phyloP scores from a whole-genome alignment of 305 asterid genomes.

The Plantago coronopus region DNA sequence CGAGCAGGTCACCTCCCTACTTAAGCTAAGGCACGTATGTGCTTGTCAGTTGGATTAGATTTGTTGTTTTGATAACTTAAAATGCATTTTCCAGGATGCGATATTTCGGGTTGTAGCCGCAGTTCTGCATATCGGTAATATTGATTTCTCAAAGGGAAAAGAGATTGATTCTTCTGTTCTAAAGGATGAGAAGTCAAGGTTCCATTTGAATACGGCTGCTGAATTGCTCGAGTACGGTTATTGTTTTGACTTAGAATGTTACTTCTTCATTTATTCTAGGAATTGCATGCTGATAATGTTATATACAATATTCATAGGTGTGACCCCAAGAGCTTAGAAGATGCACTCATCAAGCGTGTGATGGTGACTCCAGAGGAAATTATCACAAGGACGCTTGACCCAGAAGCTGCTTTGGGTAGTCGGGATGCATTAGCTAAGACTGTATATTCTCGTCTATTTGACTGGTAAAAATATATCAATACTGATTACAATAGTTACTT shows the following conservation, averaged over 20 bases:
- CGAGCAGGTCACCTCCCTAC: slow-evolving; percentile 68
- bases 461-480: slow-evolving; percentile 55
- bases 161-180: slow-evolving; percentile 95
- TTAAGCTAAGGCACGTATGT: slow-evolving; percentile 3
- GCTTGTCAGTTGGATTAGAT: neutral
- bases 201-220: slow-evolving; percentile 82
- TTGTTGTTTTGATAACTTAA: slow-evolving; percentile 20
- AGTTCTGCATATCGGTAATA: slow-evolving; percentile 93
- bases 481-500: slow-evolving; percentile 19
- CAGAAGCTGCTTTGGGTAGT: slow-evolving; percentile 93
- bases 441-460: slow-evolving; percentile 81
- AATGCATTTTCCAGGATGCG: slow-evolving; percentile 62
- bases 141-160: slow-evolving; percentile 89
- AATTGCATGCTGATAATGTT: slow-evolving; percentile 22
- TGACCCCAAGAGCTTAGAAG: slow-evolving; percentile 94
- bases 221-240: slow-evolving; percentile 78
- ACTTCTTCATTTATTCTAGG: slow-evolving; percentile 12
- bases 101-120: slow-evolving; percentile 97
- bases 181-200: slow-evolving; percentile 86
- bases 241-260: slow-evolving; percentile 18
- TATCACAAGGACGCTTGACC: slow-evolving; percentile 95
- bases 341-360: slow-evolving; percentile 93
- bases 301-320: slow-evolving; percentile 51
- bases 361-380: slow-evolving; percentile 99
- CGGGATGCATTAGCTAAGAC: slow-evolving; percentile 99